phyloP scores from a whole-genome alignment of 345 rosid species.

The Odontarrhena argentea region DNA sequence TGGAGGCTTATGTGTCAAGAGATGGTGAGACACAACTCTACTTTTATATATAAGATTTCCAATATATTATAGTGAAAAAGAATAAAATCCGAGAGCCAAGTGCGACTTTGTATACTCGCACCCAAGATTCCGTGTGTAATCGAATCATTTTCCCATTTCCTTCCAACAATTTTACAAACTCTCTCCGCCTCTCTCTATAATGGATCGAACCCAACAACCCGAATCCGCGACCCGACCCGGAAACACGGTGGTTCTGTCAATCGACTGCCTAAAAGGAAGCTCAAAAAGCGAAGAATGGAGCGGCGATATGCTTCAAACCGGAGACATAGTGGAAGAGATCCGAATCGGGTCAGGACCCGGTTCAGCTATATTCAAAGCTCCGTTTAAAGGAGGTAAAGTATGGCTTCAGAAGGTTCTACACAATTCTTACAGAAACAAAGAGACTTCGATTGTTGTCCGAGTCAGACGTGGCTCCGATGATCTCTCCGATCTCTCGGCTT shows the following conservation, averaged over 20 bases:
- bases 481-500: slow-evolving; percentile 76
- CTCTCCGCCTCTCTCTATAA: slow-evolving; percentile 25
- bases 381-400: slow-evolving; percentile 82
- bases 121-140: slow-evolving; percentile 31
- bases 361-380: slow-evolving; percentile 50
- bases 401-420: slow-evolving; percentile 85
- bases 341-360: slow-evolving; percentile 67
- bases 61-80: neutral
- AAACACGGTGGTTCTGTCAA: slow-evolving; percentile 58
- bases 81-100: slow-evolving; percentile 26
- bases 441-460: slow-evolving; percentile 73
- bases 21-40: too few relatives aligned
- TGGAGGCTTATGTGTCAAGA: too few relatives aligned
- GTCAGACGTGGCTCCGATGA: slow-evolving; percentile 75
- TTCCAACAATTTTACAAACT: slow-evolving; percentile 1
- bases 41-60: too few relatives aligned
- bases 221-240: slow-evolving; percentile 46
- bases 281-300: slow-evolving; percentile 96
- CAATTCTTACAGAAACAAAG: slow-evolving; percentile 64
- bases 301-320: slow-evolving; percentile 93
- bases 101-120: slow-evolving; percentile 23
- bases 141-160: slow-evolving; percentile 12
- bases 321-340: slow-evolving; percentile 95
- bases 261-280: slow-evolving; percentile 87
- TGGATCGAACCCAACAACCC: slow-evolving; percentile 55